These are phyloP conservation scores for Limnanthes douglasii DNA, from an alignment of 345 rosid species.

Conservation along the genomic window DNA sequence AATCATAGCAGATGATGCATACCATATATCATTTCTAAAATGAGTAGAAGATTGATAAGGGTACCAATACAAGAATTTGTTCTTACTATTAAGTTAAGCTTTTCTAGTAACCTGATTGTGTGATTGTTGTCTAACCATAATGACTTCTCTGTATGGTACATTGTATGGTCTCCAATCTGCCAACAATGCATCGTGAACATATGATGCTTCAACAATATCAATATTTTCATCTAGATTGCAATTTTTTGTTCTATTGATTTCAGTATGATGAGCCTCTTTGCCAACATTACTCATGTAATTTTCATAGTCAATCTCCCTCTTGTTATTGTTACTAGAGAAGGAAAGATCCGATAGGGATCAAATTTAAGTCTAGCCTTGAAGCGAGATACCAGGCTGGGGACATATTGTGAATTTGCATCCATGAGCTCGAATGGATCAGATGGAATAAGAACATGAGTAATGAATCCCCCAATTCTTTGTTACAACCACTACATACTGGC, in stretches of 20 bases:
- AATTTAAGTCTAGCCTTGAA: no score
- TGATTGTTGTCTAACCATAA: conserved; percentile 17
- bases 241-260: conserved; percentile 25
- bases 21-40: conserved; percentile 7
- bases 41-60: conserved; percentile 12
- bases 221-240: conserved; percentile 37
- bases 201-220: conserved; percentile 44
- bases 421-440: no score
- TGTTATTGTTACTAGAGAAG: no score
- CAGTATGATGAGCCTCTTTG: conserved; percentile 44
- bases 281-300: no score
- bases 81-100: conserved; percentile 18
- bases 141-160: conserved; percentile 8
- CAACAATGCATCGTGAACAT: conserved; percentile 79
- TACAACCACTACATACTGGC: no score
- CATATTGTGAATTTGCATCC: no score
- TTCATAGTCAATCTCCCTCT: no score
- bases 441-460: no score
- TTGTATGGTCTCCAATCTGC: conserved; percentile 67
- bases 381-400: no score
- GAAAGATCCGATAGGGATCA: no score
- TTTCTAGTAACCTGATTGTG: conserved; percentile 11
- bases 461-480: no score
- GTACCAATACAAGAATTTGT: conserved; percentile 15
- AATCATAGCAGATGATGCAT: conserved; percentile 12